Conservation (phyloP, 805 yeast genomes). For the Saturnispora kantuleensis region DNA sequence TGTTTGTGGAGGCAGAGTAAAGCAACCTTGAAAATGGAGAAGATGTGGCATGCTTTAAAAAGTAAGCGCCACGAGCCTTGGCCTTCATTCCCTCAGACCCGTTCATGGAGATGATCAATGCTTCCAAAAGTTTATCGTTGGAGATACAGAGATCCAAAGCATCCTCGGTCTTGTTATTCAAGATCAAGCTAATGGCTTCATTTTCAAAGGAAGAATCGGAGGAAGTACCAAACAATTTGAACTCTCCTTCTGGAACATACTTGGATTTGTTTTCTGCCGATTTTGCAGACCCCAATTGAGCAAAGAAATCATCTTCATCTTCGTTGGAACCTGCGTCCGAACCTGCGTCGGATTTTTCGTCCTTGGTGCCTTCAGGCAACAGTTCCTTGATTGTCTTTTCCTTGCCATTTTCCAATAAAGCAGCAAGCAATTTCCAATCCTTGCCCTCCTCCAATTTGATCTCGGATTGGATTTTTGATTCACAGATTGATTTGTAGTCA, state of each 20-base stretch:
- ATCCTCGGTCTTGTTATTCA: slow-evolving; percentile 49
- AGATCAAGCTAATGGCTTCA: slow-evolving; percentile 42
- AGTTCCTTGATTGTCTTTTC: slow-evolving; percentile 36
- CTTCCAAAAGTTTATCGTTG: slow-evolving; percentile 60
- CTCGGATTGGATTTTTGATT: slow-evolving; percentile 37
- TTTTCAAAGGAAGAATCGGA: slow-evolving; percentile 27
- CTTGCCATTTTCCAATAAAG: slow-evolving; percentile 42
- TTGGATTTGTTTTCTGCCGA: slow-evolving; percentile 9
- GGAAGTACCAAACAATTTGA: slow-evolving; percentile 29
- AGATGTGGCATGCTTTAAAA: slow-evolving; percentile 41
- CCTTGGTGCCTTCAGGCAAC: slow-evolving; percentile 11
- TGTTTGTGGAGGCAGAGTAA: slow-evolving; percentile 47
- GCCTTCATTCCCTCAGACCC: slow-evolving; percentile 53
- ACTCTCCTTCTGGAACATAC: slow-evolving; percentile 45
- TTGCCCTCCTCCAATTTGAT: slow-evolving; percentile 24
- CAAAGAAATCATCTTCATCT: slow-evolving; percentile 33
- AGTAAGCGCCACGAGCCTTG: slow-evolving; percentile 64
- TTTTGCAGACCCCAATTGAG: slow-evolving; percentile 21
- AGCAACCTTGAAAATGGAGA: slow-evolving; percentile 64
- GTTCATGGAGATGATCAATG: slow-evolving; percentile 68
- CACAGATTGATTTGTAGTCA: slow-evolving; percentile 46
- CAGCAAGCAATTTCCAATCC: slow-evolving; percentile 59
- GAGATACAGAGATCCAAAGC: slow-evolving; percentile 64
- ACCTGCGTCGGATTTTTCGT: slow-evolving; percentile 15
- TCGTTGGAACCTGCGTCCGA: slow-evolving; percentile 8